Base-by-base conservation (phyloP, 2,329 filamentous ascomycete genomes). In the Cercospora citrullina region DNA sequence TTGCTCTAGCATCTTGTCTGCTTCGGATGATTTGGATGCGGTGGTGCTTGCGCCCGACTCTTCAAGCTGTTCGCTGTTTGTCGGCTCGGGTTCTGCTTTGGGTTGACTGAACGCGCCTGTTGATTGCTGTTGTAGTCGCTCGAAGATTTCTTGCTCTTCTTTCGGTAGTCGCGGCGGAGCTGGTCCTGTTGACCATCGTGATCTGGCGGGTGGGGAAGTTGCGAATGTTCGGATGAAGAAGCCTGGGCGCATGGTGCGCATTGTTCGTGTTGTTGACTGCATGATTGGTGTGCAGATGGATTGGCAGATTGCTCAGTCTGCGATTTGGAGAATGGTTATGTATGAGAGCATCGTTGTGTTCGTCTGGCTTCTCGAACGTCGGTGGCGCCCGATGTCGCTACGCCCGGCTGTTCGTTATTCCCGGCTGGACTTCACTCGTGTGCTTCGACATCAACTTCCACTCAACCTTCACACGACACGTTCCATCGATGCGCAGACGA, bases 61-160 rank as follows among this genome's bases (percentile, higher is more conserved):
- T 16, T 60, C 42, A 3, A 64, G 36, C 12, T 60, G 31, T 4
- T 67, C 64, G 3, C 45, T 42, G 28, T 67, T 60, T 3, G 59
- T 63, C 9, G 64, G 9, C 21, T 71, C 67, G 10, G 31, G 8
- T 3, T 63, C 60, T 63, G 23, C 79, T 73, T 60, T 76, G 75
- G 83, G 90, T 75, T 87, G 95, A 82, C 83, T 95, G 81, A 87
- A 97, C 70, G 81, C 95, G 71, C 86, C 92, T 72, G 88, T 96
- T 73, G 83, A 96, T 77, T 85, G 84, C 73, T 87, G 87, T 78
- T 97, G 93, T 4, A 98, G 90, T 51, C 89, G 86, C 81, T 97
- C 94, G 79, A 95, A 97, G 72, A 96, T 87, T 78, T 93, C 92
- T 83, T 97, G 94, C 74, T 97, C 90, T 79, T 92, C 89, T 75